Evolutionary conservation across 108 stramenopile species (phyloP), one percentile per base, ranked within the genome.

Genomic region (Skeletonema potamos): DNA sequence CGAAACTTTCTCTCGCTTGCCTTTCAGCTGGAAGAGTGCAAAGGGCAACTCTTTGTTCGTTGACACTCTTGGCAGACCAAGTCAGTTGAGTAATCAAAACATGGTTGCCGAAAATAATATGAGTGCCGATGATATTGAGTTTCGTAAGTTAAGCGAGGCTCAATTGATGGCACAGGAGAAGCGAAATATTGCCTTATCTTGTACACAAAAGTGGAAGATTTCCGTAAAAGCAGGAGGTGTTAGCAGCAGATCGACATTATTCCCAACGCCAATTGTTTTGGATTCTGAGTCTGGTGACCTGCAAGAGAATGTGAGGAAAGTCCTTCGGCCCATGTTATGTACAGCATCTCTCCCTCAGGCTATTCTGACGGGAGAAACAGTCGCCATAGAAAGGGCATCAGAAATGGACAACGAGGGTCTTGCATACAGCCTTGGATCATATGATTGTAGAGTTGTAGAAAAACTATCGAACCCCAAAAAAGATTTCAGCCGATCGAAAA

Each of bases 391-490:
- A 55, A 67, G 26, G 57, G 76, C 81, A 66, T 36, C 29, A 34
- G 70, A 72, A 64, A 37, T 81, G 39, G 79, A 81, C 18, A 58
- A 61, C 26, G 70, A 76, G 44, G 75, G 83, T 12, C 64, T 83
- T 51, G 72, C 84, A 11, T 46, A 77, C 29, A 62, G 70, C 13
- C 75, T 92, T 27, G 91, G 91, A 0, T 84, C 84, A 2, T 92
- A 92, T 62, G 84, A 92, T 59, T 79, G 73, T 57, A 76, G 88
- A 68, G 82, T 83, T 46, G 73, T 57, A 10, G 79, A 80, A 12
- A 54, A 73, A 27, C 54, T 76, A 6, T 9, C 73, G 8, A 69
- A 29, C 20, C n/a, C 58, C 30, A 79, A 66, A 33, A 67, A 57
- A 34, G 70, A 82, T 32, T 48, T 46, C 12, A 72, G 62, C 63